Evolutionary conservation across 768 basidiomycete species (phyloP), one percentile per base, ranked within the genome.

Genomic region (Lentinula detonsa): DNA sequence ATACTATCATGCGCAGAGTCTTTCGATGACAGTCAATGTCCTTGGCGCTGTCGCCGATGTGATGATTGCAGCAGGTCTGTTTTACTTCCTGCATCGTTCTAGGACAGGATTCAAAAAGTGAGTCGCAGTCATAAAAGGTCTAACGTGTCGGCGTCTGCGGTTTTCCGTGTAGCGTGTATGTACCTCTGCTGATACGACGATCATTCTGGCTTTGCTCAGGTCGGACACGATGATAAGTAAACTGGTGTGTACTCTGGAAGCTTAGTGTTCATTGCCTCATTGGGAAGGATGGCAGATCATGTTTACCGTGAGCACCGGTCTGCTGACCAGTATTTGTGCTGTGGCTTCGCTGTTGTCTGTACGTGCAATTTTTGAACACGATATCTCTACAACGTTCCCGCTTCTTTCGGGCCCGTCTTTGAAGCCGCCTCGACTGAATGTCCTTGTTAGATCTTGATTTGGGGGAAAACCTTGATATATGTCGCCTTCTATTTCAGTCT

Each of bases 401-500:
- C 45, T 16, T 48, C 34, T 28, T 59, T 59, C 45, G 45, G 37
- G 34, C 4, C 56, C 39, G 56, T 11, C 16, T n/a, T n/a, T 37
- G 35, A 9, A 40, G 21, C n/a, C 55, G 39, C 8, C 15, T 23
- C 18, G 11, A 46, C n/a, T 33, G 42, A 57, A 48, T 42, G 16
- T 60, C 61, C 61, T 28, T 63, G 21, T 57, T 45, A 83, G 80
- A 82, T 82, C 61, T 65, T 82, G 8, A 69, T 75, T 3, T 79
- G 77, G 71, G 78, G 77, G 11, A 67, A 78, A 40, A 81, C 81
- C 3, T 73, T 85, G 61, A 79, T 84, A 52, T 85, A 85, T 67
- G 82, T 83, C 37, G 77, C 79, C 48, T 85, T 85, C 70, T 85
- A 81, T 70, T 83, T 85, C 72, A 76, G 77, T 59, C 71, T 83